phyloP scores from a whole-genome alignment of 805 yeast genomes.

The Saturnispora mendoncae region DNA sequence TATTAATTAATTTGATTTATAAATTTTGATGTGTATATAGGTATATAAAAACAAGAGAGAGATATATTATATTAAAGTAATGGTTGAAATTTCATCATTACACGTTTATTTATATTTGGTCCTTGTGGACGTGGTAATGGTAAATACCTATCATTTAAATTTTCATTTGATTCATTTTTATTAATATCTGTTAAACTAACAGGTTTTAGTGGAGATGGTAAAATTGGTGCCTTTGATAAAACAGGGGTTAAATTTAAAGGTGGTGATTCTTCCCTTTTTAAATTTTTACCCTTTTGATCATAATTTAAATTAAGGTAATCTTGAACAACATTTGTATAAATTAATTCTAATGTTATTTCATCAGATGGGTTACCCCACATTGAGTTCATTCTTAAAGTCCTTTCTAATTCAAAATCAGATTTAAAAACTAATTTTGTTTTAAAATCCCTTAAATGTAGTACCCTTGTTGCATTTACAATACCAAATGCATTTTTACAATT shows the following conservation, averaged over 20 bases:
- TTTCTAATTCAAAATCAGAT: constrained; percentile 40
- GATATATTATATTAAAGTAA: constrained; percentile 14
- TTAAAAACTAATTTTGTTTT: constrained; percentile 28
- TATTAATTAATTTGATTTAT: not conserved
- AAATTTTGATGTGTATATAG: not conserved
- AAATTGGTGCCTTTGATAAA: not conserved
- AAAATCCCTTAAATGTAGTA: constrained; percentile 30
- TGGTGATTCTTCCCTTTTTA: constrained; percentile 3
- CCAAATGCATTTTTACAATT: constrained; percentile 69
- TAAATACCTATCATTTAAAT: constrained; percentile 12
- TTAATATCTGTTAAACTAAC: no score
- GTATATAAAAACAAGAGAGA: not conserved
- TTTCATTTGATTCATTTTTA: not conserved
- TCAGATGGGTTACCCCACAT: constrained; percentile 14
- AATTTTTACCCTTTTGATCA: constrained; percentile 15
- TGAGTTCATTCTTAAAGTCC: constrained; percentile 28
- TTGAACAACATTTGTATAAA: constrained; percentile 21
- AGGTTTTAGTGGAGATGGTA: not conserved
- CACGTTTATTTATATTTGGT: constrained; percentile 7
- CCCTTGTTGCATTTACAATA: constrained; percentile 32
- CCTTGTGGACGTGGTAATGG: constrained; percentile 15
- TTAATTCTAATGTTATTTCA: constrained; percentile 35
- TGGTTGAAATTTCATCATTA: constrained; percentile 26
- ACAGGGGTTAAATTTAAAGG: constrained; percentile 2
- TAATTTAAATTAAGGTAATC: constrained; percentile 24